Evolutionary conservation across 73 alveolate genomes (phyloP).

Genomic region (Paramecium sonneborni): DNA sequence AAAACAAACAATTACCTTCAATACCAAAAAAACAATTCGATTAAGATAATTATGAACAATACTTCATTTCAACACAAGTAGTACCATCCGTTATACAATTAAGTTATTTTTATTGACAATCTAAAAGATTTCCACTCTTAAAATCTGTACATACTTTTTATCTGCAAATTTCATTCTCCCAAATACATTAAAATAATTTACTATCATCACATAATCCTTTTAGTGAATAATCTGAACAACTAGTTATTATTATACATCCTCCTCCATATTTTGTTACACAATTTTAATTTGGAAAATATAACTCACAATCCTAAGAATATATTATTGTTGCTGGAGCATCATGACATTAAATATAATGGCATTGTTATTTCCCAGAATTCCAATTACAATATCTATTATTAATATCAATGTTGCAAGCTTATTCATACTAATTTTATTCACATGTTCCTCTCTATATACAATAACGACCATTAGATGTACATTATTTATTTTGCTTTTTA

Average conservation of each 20-base stretch:
- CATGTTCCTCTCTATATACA: constrained; percentile 14
- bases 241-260: background rate
- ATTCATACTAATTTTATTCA: background rate
- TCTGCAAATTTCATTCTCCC: background rate
- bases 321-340: background rate
- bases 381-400: background rate
- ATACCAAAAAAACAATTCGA: background rate
- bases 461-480: background rate
- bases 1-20: background rate
- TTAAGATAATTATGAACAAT: background rate
- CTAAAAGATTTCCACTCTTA: background rate
- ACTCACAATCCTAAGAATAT: background rate
- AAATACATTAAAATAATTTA: background rate
- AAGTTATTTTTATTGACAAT: background rate
- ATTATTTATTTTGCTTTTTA: background rate
- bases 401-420: background rate
- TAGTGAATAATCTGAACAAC: background rate
- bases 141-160: background rate
- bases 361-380: background rate
- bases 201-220: background rate
- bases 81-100: constrained; percentile 4
- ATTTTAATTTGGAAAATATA: background rate
- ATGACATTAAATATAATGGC: background rate
- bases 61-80: background rate
- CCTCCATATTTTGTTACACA: background rate